Evolutionary conservation across 441 rosid genomes (phyloP).

Genomic region (Gossypium trilobum): DNA sequence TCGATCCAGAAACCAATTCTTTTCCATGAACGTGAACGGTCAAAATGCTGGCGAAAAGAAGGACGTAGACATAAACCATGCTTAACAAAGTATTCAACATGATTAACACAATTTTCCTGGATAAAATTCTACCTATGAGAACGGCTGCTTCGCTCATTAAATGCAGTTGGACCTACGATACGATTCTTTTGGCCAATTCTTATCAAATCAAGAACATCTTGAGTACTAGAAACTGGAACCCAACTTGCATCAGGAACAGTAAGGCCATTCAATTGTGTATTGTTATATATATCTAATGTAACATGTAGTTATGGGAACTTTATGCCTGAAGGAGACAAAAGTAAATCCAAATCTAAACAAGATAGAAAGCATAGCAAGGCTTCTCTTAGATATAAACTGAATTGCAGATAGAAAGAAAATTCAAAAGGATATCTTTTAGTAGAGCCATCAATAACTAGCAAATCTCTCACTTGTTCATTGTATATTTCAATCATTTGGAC

Average conservation of each 20-base stretch:
- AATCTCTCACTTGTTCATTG: constrained; percentile 86
- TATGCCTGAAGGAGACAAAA: not conserved
- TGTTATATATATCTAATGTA: constrained; percentile 85
- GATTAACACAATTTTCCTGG: not conserved
- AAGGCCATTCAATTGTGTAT: constrained; percentile 74
- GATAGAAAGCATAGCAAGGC: not conserved
- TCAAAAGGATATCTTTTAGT: constrained; percentile 74
- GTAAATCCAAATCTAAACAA: not conserved
- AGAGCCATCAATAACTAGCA: constrained; percentile 74
- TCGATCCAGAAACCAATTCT: constrained; percentile 64
- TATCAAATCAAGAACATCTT: constrained; percentile 84
- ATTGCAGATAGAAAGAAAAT: not conserved
- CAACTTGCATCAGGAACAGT: constrained; percentile 91
- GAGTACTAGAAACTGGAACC: constrained; percentile 67
- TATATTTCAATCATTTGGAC: constrained; percentile 96
- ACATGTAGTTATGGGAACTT: constrained; percentile 35
- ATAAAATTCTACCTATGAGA: constrained; percentile 56
- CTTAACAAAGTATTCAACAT: not conserved
- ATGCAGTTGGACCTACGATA: constrained; percentile 83
- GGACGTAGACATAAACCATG: not conserved
- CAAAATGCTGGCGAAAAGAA: constrained; percentile 47
- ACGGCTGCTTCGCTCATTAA: constrained; percentile 88
- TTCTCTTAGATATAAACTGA: not conserved
- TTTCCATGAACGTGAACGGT: constrained; percentile 83
- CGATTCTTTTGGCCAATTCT: constrained; percentile 79